These are phyloP conservation scores for Pichia occidentalis DNA, from an alignment of 805 yeast species.

Conservation along the genomic window DNA sequence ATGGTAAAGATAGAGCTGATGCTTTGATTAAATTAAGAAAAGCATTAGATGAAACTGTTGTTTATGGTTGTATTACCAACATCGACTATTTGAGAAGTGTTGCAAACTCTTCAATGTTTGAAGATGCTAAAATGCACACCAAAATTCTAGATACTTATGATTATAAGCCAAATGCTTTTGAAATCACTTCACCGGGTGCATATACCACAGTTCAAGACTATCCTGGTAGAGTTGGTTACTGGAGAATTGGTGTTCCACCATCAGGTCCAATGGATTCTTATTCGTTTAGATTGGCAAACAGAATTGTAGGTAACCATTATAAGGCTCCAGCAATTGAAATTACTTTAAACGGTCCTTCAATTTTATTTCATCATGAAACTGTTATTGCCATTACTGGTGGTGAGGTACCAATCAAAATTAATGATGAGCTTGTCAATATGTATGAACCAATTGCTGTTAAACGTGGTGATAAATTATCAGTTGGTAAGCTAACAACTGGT, in stretches of 20 bases:
- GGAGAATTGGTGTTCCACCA: slow-evolving; percentile 96
- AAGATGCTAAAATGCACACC: slow-evolving; percentile 76
- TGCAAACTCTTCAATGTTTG: slow-evolving; percentile 80
- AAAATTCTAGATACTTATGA: slow-evolving; percentile 78
- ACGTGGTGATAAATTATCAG: slow-evolving; percentile 68
- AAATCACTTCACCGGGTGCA: slow-evolving; percentile 83
- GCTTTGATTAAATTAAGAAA: slow-evolving; percentile 69
- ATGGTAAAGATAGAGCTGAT: slow-evolving; percentile 82
- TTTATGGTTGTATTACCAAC: slow-evolving; percentile 85
- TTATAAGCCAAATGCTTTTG: slow-evolving; percentile 79
- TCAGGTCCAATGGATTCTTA: slow-evolving; percentile 97
- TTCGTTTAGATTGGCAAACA: slow-evolving; percentile 83
- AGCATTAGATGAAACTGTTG: slow-evolving; percentile 81
- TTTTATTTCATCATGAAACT: slow-evolving; percentile 75
- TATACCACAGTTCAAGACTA: slow-evolving; percentile 95
- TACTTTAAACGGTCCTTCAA: slow-evolving; percentile 81
- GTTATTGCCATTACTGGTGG: slow-evolving; percentile 89
- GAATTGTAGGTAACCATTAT: slow-evolving; percentile 80
- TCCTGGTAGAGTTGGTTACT: slow-evolving; percentile 80
- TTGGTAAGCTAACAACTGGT: slow-evolving; percentile 78
- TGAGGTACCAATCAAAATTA: slow-evolving; percentile 54
- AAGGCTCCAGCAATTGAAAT: slow-evolving; percentile 86
- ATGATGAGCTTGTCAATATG: slow-evolving; percentile 49
- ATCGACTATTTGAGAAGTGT: slow-evolving; percentile 83
- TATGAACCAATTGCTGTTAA: slow-evolving; percentile 68